Evolutionary conservation across 352 stramenopile species (phyloP).

Genomic region (Peronosclerospora sorghi): DNA sequence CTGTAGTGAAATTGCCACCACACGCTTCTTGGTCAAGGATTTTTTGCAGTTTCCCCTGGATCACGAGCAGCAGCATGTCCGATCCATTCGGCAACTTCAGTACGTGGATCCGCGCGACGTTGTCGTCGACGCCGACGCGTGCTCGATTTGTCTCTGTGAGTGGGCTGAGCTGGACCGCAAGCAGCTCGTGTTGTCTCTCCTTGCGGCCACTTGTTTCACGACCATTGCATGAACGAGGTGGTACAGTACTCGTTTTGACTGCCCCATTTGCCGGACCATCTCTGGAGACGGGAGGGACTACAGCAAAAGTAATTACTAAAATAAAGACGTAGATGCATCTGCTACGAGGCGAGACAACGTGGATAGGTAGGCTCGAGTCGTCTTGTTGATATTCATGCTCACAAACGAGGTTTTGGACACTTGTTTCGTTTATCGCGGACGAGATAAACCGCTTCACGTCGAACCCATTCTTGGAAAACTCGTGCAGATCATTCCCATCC

Average conservation of each 20-base stretch:
- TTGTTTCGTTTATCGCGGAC: conserved; percentile 1
- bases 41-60: conserved; percentile 75
- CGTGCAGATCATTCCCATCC: conserved; percentile 26
- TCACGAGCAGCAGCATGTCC: conserved; percentile 74
- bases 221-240: conserved; percentile 85
- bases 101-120: conserved; percentile 79
- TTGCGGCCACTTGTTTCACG: conserved; percentile 81
- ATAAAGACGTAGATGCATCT: conserved; percentile 1
- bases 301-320: conserved; percentile 8
- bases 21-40: conserved; percentile 69
- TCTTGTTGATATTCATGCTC: conserved; percentile 6
- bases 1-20: conserved; percentile 53
- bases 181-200: conserved; percentile 64
- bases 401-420: background rate
- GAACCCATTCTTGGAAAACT: conserved; percentile 38
- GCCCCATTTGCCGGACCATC: conserved; percentile 81
- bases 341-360: too few species aligned
- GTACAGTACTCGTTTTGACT: conserved; percentile 82
- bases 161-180: conserved; percentile 78
- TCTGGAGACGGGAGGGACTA: conserved; percentile 35
- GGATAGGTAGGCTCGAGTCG: background rate
- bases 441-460: conserved; percentile 25
- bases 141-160: conserved; percentile 75
- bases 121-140: conserved; percentile 68
- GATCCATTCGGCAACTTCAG: conserved; percentile 70